phyloP scores from a whole-genome alignment of 164 flowering plant species.

The Malania oleifera region DNA sequence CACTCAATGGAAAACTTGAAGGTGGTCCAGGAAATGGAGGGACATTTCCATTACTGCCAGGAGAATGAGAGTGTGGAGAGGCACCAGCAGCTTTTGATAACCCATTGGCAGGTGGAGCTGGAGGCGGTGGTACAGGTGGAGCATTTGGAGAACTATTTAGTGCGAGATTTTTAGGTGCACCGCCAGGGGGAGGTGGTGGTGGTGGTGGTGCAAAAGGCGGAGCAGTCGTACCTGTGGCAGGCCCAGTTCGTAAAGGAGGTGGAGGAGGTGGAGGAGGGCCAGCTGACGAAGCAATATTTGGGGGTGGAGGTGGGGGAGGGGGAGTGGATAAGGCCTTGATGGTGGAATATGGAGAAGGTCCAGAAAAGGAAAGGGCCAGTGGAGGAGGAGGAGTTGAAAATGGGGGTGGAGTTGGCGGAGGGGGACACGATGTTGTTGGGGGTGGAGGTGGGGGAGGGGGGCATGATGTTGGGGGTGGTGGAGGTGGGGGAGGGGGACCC shows the following conservation, averaged over 20 bases:
- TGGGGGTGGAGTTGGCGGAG: background rate
- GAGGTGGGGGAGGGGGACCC: constrained; percentile 7
- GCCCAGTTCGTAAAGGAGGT: constrained; percentile 6
- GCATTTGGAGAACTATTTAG: constrained; percentile 1
- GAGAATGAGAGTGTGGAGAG: background rate
- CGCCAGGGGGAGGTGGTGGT: constrained; percentile 26
- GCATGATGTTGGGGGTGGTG: background rate
- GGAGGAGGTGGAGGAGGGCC: constrained; percentile 29
- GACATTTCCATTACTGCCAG: constrained; percentile 10
- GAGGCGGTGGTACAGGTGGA: constrained; percentile 25
- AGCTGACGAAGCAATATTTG: constrained; percentile 2
- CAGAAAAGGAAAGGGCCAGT: constrained; percentile 10
- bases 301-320: constrained; percentile 15
- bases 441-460: background rate
- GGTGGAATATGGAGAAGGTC: background rate
- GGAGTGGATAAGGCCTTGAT: background rate
- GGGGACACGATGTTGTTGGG: background rate
- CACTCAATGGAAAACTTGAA: constrained; percentile 21
- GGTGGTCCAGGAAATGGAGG: constrained; percentile 47
- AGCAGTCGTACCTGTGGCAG: constrained; percentile 9
- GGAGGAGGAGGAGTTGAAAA: constrained; percentile 5
- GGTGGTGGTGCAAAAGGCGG: constrained; percentile 24
- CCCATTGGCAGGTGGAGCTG: constrained; percentile 12
- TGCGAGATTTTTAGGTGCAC: background rate
- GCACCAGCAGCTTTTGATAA: background rate